Evolutionary conservation across 179 eudicot genomes (phyloP).

Genomic region (Patellifolia procumbens): DNA sequence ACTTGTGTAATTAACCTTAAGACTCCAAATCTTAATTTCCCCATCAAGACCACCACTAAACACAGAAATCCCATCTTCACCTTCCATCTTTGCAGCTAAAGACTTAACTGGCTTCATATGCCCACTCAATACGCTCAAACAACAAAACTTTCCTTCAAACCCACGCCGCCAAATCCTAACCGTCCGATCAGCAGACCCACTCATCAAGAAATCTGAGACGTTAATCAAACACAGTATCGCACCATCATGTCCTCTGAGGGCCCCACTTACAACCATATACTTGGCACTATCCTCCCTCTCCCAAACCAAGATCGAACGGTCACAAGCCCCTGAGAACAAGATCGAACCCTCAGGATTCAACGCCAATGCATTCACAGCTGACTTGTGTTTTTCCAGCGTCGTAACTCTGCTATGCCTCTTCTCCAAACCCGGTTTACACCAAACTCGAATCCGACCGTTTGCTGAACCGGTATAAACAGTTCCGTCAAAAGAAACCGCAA

Average conservation of each 20-base stretch:
- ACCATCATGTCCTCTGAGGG: slow-evolving; percentile 40
- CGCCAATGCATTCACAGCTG: slow-evolving; percentile 47
- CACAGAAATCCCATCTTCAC: slow-evolving; percentile 28
- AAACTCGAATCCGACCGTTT: slow-evolving; percentile 37
- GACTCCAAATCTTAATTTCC: slow-evolving; percentile 39
- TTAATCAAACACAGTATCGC: slow-evolving; percentile 41
- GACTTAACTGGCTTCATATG: slow-evolving; percentile 42
- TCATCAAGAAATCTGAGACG: slow-evolving; percentile 40
- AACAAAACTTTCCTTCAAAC: slow-evolving; percentile 31
- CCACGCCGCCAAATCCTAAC: slow-evolving; percentile 49
- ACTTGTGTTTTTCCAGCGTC: slow-evolving; percentile 43
- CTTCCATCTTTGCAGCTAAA: slow-evolving; percentile 31
- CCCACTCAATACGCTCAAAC: slow-evolving; percentile 39
- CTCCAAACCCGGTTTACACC: slow-evolving; percentile 19
- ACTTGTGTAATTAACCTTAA: slow-evolving; percentile 19
- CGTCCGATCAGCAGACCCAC: slow-evolving; percentile 52
- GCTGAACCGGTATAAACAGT: slow-evolving; percentile 44
- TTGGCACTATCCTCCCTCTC: slow-evolving; percentile 32
- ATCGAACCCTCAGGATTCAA: slow-evolving; percentile 34
- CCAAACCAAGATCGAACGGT: slow-evolving; percentile 56
- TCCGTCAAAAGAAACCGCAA: slow-evolving; percentile 34
- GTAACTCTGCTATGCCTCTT: slow-evolving; percentile 25
- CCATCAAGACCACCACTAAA: slow-evolving; percentile 47
- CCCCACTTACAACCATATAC: slow-evolving; percentile 43
- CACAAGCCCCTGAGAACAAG: slow-evolving; percentile 47